phyloP scores from a whole-genome alignment of 208 protist species.

The Leishmania lainsoni region DNA sequence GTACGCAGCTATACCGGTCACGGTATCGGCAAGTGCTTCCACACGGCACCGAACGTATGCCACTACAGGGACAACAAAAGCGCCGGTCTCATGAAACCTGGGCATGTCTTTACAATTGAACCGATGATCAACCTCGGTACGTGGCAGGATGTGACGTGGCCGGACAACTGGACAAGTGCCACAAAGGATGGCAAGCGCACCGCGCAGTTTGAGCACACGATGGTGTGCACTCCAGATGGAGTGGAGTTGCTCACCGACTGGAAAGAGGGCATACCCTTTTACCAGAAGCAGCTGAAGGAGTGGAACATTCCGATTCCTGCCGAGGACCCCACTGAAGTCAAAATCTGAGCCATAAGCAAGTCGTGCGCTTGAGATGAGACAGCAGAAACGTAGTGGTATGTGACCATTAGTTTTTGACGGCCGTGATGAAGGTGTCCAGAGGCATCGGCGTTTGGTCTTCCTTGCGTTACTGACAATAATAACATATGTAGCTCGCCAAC shows the following conservation, averaged over 20 bases:
- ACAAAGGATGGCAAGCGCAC: conserved; percentile 96
- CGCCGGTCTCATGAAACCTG: conserved; percentile 88
- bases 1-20: conserved; percentile 94
- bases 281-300: conserved; percentile 86
- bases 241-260: conserved; percentile 89
- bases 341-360: conserved; percentile 24
- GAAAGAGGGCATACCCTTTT: conserved; percentile 79
- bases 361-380: not conserved
- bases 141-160: conserved; percentile 93
- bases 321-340: conserved; percentile 61
- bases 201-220: conserved; percentile 99
- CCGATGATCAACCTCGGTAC: conserved; percentile 97
- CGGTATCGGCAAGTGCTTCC: conserved; percentile 93
- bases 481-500: too few relatives aligned
- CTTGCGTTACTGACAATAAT: not conserved
- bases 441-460: too few relatives aligned
- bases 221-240: conserved; percentile 94
- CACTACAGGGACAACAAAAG: conserved; percentile 94
- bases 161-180: conserved; percentile 96
- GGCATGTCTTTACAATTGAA: conserved; percentile 99
- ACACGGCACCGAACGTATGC: conserved; percentile 90
- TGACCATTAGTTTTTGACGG: not conserved
- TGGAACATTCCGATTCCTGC: conserved; percentile 65
- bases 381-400: not conserved
- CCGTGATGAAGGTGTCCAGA: too few relatives aligned